A percentile compares a stretch with the other conserved stretches of the same genome.
These are phyloP conservation scores for Saccharum officinarum DNA, from an alignment of 176 grass and related monocot species.

Conservation along the genomic window DNA sequence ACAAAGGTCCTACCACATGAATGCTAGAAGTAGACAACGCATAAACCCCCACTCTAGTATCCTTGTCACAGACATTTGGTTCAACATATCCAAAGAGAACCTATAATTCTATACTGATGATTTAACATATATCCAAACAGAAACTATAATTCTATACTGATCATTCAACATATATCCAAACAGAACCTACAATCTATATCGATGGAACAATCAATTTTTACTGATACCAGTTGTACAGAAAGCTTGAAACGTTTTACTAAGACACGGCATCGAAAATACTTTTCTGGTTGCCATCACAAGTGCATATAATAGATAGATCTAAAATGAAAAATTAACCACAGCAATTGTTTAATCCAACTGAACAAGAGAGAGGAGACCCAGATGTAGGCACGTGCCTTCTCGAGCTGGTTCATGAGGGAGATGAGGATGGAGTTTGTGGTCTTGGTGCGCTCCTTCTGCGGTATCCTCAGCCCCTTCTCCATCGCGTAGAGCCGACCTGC, in stretches of 20 bases:
- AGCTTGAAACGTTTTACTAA: neutral
- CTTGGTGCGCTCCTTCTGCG: slow-evolving; percentile 87
- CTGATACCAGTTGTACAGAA: neutral
- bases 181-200: neutral
- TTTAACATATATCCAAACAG: neutral
- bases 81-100: neutral
- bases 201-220: neutral
- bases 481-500: slow-evolving; percentile 91
- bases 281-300: neutral
- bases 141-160: neutral
- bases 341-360: neutral
- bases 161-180: neutral
- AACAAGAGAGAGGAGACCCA: neutral
- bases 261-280: neutral
- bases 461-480: slow-evolving; percentile 80
- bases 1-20: neutral
- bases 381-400: slow-evolving; percentile 52
- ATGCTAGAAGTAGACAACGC: neutral
- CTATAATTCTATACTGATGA: neutral
- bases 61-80: neutral
- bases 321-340: neutral
- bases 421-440: slow-evolving; percentile 83
- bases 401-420: slow-evolving; percentile 96
- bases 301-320: neutral
- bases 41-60: neutral